Base-by-base conservation (phyloP, 352 stramenopile genomes). In the Blastocystis sp. region DNA sequence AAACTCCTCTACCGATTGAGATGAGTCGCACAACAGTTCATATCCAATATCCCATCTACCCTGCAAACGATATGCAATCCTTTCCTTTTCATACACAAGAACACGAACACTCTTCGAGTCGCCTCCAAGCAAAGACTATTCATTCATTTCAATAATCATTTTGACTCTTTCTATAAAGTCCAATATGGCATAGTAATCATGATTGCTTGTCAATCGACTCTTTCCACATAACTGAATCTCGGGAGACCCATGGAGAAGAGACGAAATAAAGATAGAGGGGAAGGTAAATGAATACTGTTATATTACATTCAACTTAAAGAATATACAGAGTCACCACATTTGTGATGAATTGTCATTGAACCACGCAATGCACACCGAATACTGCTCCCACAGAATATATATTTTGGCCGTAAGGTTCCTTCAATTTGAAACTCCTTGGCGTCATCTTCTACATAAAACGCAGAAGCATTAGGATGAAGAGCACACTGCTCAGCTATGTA, bases 21-120 rank as follows among this genome's bases (percentile, higher is more conserved):
- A n/a, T 48, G 37, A 53, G 22, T 84, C 73, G 24, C 53, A 33
- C 6, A 53, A 37, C 9, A 84, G 35, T 37, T 84, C 73, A 48
- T 68, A 84, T 30, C 73, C 73, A 48, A 84, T 66, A 51, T 84
- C 73, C 73, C 73, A 84, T 64, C 73, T 33, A 5, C 73, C 73
- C 24, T 60, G 15, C 17, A 84, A 56, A 22, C 73, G 51, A 27
- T 24, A 64, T 5, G 4, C 13, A 30, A 84, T 84, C 48, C 1
- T 22, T 4, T 40, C 27, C 6, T 68, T 40, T 15, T 40, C 30
- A 1, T 24, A 33, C 9, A 84, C 53, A 9, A 51, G 27, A 15
- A 68, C 53, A 1, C 73, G 73, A n/a, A 84, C 51, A 33, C 48
- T 27, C 6, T 33, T 33, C 6, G 51, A 11, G 48, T 84, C 73